Conservation (phyloP, 352 stramenopile genomes). For the Peronospora destructor region DNA sequence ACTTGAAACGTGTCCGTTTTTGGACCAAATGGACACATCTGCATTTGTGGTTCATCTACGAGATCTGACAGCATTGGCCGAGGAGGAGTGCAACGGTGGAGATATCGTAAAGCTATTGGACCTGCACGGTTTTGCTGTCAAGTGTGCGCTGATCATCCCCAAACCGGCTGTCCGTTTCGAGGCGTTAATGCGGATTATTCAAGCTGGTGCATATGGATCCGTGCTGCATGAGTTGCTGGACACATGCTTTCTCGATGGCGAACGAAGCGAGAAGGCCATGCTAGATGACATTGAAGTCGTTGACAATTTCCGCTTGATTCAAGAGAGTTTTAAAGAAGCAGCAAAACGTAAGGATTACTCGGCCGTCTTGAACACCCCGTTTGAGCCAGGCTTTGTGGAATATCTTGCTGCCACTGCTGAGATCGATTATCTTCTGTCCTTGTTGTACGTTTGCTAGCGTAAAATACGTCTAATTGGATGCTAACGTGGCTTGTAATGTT, state of each 20-base stretch:
- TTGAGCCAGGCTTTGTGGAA: slow-evolving; percentile 41
- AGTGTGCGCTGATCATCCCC: slow-evolving; percentile 43
- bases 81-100: slow-evolving; percentile 10
- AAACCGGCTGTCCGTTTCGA: slow-evolving; percentile 34
- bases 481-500: slow-evolving; percentile 3
- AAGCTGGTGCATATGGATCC: slow-evolving; percentile 33
- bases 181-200: slow-evolving; percentile 36
- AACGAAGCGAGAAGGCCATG: slow-evolving; percentile 3
- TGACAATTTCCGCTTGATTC: slow-evolving; percentile 36
- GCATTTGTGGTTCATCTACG: slow-evolving; percentile 42
- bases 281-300: slow-evolving; percentile 17
- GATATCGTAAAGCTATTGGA: slow-evolving; percentile 20
- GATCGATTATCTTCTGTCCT: slow-evolving; percentile 28
- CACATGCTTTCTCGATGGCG: slow-evolving; percentile 26
- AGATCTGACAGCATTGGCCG: slow-evolving; percentile 28
- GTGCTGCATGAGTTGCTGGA: slow-evolving; percentile 38
- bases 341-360: slow-evolving; percentile 23
- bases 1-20: slow-evolving; percentile 52
- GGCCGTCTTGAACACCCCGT: slow-evolving; percentile 28
- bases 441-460: slow-evolving; percentile 15
- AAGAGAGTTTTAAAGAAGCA: slow-evolving; percentile 35
- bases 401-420: slow-evolving; percentile 35
- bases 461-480: not conserved
- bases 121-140: slow-evolving; percentile 38
- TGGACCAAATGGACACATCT: slow-evolving; percentile 49